Base-by-base conservation (phyloP, 176 grass and related monocot species). In the Hordeum marinum region DNA sequence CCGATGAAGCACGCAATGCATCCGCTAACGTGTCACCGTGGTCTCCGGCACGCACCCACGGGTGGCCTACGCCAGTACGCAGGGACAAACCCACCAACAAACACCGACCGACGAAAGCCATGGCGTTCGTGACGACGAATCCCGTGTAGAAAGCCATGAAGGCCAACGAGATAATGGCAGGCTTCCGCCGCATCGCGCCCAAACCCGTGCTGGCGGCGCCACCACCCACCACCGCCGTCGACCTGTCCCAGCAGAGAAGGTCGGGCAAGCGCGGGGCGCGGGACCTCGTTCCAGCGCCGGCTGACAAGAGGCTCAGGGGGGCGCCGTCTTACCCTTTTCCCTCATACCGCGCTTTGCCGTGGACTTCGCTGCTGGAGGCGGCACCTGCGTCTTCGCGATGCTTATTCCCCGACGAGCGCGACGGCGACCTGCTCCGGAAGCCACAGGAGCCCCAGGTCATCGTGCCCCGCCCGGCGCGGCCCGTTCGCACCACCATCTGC, bases 101-200 rank as follows among this genome's bases (percentile, higher is more conserved):
- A 64, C 12, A 66, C 17, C 14, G 29, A 34, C 29, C 29, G 2
- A 29, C 29, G 29, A 2, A 25, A 75, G 72, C 46, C 4, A 73
- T 43, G 23, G 67, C 52, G 15, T 42, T 46, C 81, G 32, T 63
- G 39, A 25, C 25, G 57, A 14, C 55, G 25, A 10, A 62, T 3
- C 10, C 20, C 27, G 59, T 48, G 70, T 57, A 84, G 26, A 4
- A 11, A 6, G 18, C 37, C 7, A 18, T 41, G 3, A 68, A 60
- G 24, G 10, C 69, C 27, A 35, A 11, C 26, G 27, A 75, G 40
- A 18, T 58, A 54, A 79, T 70, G 65, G 50, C 54, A 6, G 75
- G 50, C 50, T 78, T 79, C 37, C 75, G 84, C 1, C 50, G 75
- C 39, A 85, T 85, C 64, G 75, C 65, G 8, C 84, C 75, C 1